phyloP scores from a whole-genome alignment of 2,329 filamentous ascomycete genomes.

The Fusarium robinianum region DNA sequence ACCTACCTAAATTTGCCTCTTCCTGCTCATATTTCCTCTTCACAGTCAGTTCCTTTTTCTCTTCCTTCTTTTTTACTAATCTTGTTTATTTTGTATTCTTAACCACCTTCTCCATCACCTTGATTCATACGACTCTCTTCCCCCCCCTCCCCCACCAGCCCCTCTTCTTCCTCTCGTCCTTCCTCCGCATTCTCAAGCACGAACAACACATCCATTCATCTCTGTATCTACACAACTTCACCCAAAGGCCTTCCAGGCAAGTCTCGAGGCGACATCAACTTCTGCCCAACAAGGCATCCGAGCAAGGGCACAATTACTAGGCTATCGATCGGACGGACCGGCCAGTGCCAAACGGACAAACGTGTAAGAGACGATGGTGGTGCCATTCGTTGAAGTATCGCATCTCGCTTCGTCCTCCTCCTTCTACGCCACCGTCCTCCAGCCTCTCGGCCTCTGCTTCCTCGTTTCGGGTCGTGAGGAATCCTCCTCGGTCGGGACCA shows the following conservation, averaged over 20 bases:
- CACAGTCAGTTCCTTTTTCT: slow-evolving; percentile 1
- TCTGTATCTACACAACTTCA: no score
- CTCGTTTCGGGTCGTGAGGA: slow-evolving; percentile 33
- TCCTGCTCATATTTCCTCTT: slow-evolving; percentile 21
- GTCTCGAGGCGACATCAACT: slow-evolving; percentile 20
- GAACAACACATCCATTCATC: slow-evolving; percentile 13
- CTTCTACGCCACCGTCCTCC: slow-evolving; percentile 79
- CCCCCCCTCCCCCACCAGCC: slow-evolving; percentile 22
- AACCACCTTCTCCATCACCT: no score
- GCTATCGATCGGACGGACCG: slow-evolving; percentile 28
- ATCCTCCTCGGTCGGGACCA: slow-evolving; percentile 42
- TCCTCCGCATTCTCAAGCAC: slow-evolving; percentile 22
- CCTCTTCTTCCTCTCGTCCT: slow-evolving; percentile 11
- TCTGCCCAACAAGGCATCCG: slow-evolving; percentile 28
- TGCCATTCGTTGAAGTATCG: slow-evolving; percentile 66
- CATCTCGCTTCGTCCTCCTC: slow-evolving; percentile 79
- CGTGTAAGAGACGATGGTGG: slow-evolving; percentile 41
- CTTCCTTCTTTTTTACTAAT: slow-evolving; percentile 16
- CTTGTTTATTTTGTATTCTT: slow-evolving; percentile 1
- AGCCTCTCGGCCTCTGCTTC: slow-evolving; percentile 77
- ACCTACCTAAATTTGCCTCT: slow-evolving; percentile 14
- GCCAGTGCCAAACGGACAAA: slow-evolving; percentile 17
- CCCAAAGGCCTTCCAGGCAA: slow-evolving; percentile 15
- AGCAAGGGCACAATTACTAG: slow-evolving; percentile 30
- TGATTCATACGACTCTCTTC: slow-evolving; percentile 24